A percentile compares a stretch with the other conserved stretches of the same genome.
These are phyloP conservation scores for Nakazawaea populi DNA, from an alignment of 805 yeast species.

Conservation along the genomic window DNA sequence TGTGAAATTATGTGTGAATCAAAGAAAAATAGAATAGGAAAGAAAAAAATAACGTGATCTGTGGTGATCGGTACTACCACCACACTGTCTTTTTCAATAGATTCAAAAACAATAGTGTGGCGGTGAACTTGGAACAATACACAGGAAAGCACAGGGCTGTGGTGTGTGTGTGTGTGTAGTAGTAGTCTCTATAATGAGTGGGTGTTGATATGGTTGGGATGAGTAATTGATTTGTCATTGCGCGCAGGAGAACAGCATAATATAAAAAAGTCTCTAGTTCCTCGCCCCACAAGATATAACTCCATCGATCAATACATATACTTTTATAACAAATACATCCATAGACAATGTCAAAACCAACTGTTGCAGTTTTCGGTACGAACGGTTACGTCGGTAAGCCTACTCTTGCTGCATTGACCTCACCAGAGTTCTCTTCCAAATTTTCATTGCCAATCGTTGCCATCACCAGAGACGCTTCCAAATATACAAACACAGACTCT, in stretches of 20 bases:
- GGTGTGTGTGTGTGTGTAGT: too few species aligned
- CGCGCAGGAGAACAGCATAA: neutral
- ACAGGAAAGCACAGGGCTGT: too few species aligned
- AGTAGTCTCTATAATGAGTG: too few species aligned
- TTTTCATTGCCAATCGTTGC: constrained; percentile 44
- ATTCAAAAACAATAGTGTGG: too few species aligned
- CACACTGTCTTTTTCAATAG: too few species aligned
- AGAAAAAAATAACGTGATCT: too few species aligned
- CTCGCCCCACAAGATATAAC: too few species aligned
- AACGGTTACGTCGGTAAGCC: constrained; percentile 49
- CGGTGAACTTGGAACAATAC: too few species aligned
- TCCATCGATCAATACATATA: too few species aligned
- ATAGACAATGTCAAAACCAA: constrained; percentile 18
- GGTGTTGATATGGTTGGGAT: neutral
- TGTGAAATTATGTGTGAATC: neutral
- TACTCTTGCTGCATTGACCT: constrained; percentile 36
- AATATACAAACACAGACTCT: constrained; percentile 23
- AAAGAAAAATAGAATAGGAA: too few species aligned
- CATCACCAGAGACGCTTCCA: constrained; percentile 38
- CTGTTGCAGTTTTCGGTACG: constrained; percentile 47
- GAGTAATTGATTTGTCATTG: neutral
- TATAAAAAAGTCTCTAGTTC: too few species aligned
- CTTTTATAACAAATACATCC: neutral
- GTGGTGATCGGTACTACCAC: too few species aligned
- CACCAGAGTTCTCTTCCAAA: constrained; percentile 35